phyloP scores from a whole-genome alignment of 2,329 filamentous ascomycete genomes.

The Colletotrichum orbiculare region DNA sequence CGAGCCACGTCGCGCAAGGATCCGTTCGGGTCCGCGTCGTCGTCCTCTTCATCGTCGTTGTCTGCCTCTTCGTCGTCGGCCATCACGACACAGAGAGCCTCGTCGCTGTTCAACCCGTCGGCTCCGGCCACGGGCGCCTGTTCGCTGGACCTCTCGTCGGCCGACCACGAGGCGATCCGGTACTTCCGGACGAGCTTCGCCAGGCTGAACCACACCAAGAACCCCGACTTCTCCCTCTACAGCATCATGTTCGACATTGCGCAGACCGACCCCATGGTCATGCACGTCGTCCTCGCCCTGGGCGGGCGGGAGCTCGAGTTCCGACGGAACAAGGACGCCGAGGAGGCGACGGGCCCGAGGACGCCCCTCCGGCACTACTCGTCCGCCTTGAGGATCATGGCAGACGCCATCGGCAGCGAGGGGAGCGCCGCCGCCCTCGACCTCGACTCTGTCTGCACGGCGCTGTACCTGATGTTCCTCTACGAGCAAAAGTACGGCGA shows the following conservation, averaged over 20 bases:
- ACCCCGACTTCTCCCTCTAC: slow-evolving; percentile 48
- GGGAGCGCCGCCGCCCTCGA: slow-evolving; percentile 39
- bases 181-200: slow-evolving; percentile 50
- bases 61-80: too few species aligned
- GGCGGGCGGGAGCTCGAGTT: slow-evolving; percentile 46
- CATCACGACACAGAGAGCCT: background rate
- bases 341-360: slow-evolving; percentile 20
- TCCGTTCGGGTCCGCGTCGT: slow-evolving; percentile 15
- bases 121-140: slow-evolving; percentile 37
- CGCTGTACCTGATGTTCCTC: slow-evolving; percentile 49
- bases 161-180: slow-evolving; percentile 49
- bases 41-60: background rate
- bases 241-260: slow-evolving; percentile 50
- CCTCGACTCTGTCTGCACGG: slow-evolving; percentile 45
- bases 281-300: slow-evolving; percentile 50
- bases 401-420: slow-evolving; percentile 41
- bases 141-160: slow-evolving; percentile 41
- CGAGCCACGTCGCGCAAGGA: slow-evolving; percentile 22
- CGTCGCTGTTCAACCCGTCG: slow-evolving; percentile 28
- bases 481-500: slow-evolving; percentile 54
- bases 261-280: slow-evolving; percentile 46
- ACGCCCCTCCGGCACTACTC: slow-evolving; percentile 45
- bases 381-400: slow-evolving; percentile 45
- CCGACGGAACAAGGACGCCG: slow-evolving; percentile 36
- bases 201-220: slow-evolving; percentile 49